Percentiles rank a stretch among this genome's conserved stretches.
phyloP scores from a whole-genome alignment of 2,329 filamentous ascomycete genomes.

The Blastomyces parvus region DNA sequence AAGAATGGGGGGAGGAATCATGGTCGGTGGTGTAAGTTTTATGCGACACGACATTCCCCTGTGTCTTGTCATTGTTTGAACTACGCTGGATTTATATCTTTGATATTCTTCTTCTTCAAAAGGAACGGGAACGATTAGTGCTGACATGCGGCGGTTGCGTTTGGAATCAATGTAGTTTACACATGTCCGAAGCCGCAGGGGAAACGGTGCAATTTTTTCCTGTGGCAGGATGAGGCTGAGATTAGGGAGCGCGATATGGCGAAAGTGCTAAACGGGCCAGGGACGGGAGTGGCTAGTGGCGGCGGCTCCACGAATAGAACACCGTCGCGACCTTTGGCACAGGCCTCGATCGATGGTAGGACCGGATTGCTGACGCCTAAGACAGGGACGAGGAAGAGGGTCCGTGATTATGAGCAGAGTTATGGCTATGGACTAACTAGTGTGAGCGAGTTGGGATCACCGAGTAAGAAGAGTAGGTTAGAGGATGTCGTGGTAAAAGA shows the following conservation, averaged over 20 bases:
- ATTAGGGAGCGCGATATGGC: conserved; percentile 27
- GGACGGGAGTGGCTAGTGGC: neutral
- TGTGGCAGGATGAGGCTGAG: conserved; percentile 52
- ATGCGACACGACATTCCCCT: neutral
- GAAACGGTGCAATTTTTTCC: conserved; percentile 49
- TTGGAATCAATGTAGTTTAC: conserved; percentile 36
- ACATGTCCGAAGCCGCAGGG: conserved; percentile 45
- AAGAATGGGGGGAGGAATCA: conserved; percentile 50
- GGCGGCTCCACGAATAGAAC: neutral
- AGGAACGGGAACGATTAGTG: neutral
- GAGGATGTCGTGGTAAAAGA: neutral
- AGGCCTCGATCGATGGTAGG: neutral
- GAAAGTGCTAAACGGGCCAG: neutral
- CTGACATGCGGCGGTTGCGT: neutral
- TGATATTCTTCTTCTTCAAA: neutral
- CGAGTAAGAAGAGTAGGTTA: conserved; percentile 17
- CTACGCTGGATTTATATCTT: neutral
- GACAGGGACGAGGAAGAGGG: conserved; percentile 21
- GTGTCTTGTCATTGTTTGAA: neutral
- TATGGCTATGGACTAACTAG: neutral
- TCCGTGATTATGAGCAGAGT: conserved; percentile 10
- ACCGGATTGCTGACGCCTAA: conserved; percentile 29
- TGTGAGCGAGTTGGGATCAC: conserved; percentile 9
- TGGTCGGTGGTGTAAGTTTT: conserved; percentile 42
- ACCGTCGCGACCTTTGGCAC: neutral